Conservation (phyloP, 331 rosid genomes). For the Pyracantha coccinea region DNA sequence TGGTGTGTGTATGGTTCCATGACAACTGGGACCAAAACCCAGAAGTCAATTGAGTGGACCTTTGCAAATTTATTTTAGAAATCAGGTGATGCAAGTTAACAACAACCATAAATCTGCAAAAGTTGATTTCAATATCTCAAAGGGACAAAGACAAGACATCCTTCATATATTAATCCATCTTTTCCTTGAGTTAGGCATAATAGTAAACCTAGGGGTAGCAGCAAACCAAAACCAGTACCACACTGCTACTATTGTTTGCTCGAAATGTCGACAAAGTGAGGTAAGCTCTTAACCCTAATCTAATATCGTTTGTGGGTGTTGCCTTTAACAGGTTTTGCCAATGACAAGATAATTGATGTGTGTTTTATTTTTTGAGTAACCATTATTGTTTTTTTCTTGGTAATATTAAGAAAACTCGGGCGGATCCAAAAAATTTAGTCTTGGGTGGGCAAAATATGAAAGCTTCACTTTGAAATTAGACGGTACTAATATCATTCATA, state of each 20-base stretch:
- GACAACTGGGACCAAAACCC: constrained; percentile 18
- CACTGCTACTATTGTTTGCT: background rate
- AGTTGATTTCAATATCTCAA: background rate
- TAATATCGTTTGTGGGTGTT: background rate
- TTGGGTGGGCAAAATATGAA: no score
- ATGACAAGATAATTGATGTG: background rate
- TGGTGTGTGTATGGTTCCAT: constrained; percentile 17
- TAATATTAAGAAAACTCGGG: no score
- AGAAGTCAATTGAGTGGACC: constrained; percentile 25
- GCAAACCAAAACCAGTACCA: constrained; percentile 6
- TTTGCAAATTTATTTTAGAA: no score
- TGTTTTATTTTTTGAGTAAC: no score
- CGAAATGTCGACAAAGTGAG: constrained; percentile 21
- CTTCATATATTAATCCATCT: background rate
- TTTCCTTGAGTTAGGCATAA: constrained; percentile 16
- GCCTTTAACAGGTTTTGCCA: background rate
- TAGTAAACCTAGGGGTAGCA: background rate
- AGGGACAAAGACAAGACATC: constrained; percentile 13
- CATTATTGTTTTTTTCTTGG: no score
- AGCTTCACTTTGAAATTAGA: no score
- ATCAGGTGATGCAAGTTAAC: background rate
- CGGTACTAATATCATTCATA: no score
- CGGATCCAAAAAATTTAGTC: no score
- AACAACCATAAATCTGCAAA: constrained; percentile 2
- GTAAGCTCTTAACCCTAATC: constrained; percentile 10